Base-by-base conservation (phyloP, 164 flowering plant species). In the Saururus chinensis region DNA sequence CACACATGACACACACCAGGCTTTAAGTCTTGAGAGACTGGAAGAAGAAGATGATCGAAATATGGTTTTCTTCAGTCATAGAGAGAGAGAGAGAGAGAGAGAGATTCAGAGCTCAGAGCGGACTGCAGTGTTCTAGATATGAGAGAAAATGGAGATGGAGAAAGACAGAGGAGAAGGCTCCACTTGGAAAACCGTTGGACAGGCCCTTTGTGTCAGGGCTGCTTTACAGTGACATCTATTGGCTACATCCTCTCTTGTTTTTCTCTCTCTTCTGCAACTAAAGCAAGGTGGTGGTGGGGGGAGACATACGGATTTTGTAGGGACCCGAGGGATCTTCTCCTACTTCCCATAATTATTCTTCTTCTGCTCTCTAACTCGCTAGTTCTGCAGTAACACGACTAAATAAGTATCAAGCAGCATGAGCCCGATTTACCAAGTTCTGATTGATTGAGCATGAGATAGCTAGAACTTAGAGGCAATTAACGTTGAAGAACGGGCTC, bases 301-400 rank as follows among this genome's bases (percentile, higher is more conserved):
- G 72, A 66, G 74, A 76, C 80, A 72, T 71, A 73, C 11, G 79
- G 84, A 80, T 82, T 80, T 82, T 80, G 81, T 80, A 78, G 81
- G 70, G 59, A 67, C 72, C 77, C 81, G 66, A 82, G 78, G 81
- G 87, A 79, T 80, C 64, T 75, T 80, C 82, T 72, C 68, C 66
- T 60, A 66, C 64, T 57, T 48, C 68, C 72, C 79, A 80, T 72
- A 76, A 78, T 75, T 69, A 70, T 74, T 68, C 69, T 64, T 22
- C 37, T 22, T 26, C 30, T 56, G 49, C 14, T 45, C 49, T 45
- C 49, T 17, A 3, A 45, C 14, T 45, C 49, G 17, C 49, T 45
- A 17, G 17, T 45, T 12, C 11, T 45, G 49, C 14, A 12, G 14
- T 12, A 45, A 2, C 14, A 12, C 17, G 2, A 17, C 49, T 45